A percentile compares a stretch with the other conserved stretches of the same genome.
phyloP scores from a whole-genome alignment of 352 stramenopile genomes.

The Phytopythium helicoides region DNA sequence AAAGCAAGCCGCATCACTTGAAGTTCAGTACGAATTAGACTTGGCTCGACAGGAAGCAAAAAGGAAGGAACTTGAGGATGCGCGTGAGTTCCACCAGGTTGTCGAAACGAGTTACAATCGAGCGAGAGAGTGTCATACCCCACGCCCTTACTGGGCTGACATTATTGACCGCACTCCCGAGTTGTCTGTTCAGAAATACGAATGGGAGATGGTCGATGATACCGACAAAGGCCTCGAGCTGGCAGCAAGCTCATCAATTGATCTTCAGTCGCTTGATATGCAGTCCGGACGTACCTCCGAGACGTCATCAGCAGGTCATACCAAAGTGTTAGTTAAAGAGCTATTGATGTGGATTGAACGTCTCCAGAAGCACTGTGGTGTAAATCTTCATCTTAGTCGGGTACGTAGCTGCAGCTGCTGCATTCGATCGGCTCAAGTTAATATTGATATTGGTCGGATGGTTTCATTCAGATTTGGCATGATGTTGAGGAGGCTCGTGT shows the following conservation, averaged over 20 bases:
- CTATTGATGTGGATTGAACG: conserved; percentile 80
- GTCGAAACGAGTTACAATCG: conserved; percentile 22
- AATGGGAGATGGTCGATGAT: conserved; percentile 45
- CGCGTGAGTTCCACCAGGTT: conserved; percentile 21
- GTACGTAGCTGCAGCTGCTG: conserved; percentile 18
- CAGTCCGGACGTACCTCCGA: background rate
- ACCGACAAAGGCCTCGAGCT: conserved; percentile 1
- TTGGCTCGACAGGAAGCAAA: conserved; percentile 18
- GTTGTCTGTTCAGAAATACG: conserved; percentile 49
- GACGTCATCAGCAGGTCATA: conserved; percentile 9
- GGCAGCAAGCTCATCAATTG: background rate
- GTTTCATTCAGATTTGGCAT: conserved; percentile 60
- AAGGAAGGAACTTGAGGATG: conserved; percentile 13
- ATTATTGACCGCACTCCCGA: conserved; percentile 65
- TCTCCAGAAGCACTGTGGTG: conserved; percentile 74
- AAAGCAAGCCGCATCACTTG: conserved; percentile 26
- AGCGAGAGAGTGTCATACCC: conserved; percentile 59
- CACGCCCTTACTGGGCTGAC: conserved; percentile 54
- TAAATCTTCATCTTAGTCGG: conserved; percentile 73
- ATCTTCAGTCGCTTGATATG: background rate
- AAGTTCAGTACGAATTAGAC: conserved; percentile 37
- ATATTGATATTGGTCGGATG: background rate
- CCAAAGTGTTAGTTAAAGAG: conserved; percentile 59
- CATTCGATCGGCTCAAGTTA: background rate
- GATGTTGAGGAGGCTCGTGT: conserved; percentile 75